Base-by-base conservation (phyloP, 2,329 filamentous ascomycete species). In the Talaromyces sp. region DNA sequence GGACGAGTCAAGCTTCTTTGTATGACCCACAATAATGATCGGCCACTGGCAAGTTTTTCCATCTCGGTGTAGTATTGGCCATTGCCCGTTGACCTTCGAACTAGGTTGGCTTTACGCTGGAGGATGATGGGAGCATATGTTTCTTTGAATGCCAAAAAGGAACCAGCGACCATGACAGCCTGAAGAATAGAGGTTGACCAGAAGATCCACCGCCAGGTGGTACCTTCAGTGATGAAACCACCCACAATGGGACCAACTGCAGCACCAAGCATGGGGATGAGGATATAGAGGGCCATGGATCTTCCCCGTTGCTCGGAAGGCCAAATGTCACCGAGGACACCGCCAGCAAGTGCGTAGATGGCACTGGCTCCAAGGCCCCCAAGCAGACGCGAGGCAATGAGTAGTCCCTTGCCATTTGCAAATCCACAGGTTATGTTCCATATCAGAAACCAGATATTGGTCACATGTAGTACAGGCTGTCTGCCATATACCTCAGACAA, bases 191-290 rank as follows among this genome's bases (percentile, higher is more conserved):
- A 62, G 18, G 61, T 60, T 34, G 61, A 60, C 61, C 61, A 62
- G 44, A 64, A 60, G 70, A 70, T 47, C 68, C 69, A 64, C 65
- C 67, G 27, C 66, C 68, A 67, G 51, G 63, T 67, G 10, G 69
- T 69, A 30, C 68, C 66, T 66, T 85, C 74, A 1, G 83, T 78
- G 18, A 88, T 83, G 69, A 85, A 87, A 2, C 82, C 85, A 27
- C 85, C 85, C 1, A 81, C 79, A 2, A 88, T 83, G 1, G 86
- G 86, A 0, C 85, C 86, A 18, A 87, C 75, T 1, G 83, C 7
- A 50, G 68, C 68, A 44, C 68, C 69, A 16, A 71, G 67, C 16
- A 71, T 55, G 1, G 70, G 71, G n/a, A 86, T 81, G 2, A 87
- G 76, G 34, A 78, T 80, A 72, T 87, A 87, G n/a, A 87, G 76